Evolutionary conservation across 306 rosid genomes (phyloP).

Genomic region (Vigna mungo): DNA sequence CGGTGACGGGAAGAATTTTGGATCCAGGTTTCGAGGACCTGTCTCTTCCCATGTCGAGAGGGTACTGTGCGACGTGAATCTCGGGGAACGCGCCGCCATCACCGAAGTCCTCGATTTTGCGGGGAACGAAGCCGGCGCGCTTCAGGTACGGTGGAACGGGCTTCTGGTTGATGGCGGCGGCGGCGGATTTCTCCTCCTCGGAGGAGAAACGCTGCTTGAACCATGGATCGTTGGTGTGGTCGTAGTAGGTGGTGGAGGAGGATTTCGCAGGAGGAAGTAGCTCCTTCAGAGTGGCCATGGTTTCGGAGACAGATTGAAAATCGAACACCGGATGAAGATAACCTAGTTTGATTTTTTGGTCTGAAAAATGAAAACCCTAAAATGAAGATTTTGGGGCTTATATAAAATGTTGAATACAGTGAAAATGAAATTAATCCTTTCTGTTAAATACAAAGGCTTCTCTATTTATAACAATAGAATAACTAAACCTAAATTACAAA

Average conservation of each 20-base stretch:
- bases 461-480: no score
- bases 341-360: neutral
- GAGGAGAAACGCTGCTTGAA: slow-evolving; percentile 80
- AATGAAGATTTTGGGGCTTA: neutral
- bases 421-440: no score
- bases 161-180: slow-evolving; percentile 51
- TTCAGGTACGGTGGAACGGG: slow-evolving; percentile 75
- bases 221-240: slow-evolving; percentile 90
- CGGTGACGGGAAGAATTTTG: slow-evolving; percentile 78
- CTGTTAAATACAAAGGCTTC: no score
- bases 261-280: slow-evolving; percentile 75
- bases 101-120: slow-evolving; percentile 83
- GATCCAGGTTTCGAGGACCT: slow-evolving; percentile 64
- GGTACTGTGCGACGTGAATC: slow-evolving; percentile 91
- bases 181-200: slow-evolving; percentile 62
- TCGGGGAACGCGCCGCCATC: slow-evolving; percentile 95
- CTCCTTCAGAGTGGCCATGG: slow-evolving; percentile 77
- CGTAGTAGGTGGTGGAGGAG: slow-evolving; percentile 66
- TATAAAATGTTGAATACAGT: no score
- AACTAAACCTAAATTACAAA: no score
- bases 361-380: neutral
- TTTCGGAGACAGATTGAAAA: neutral
- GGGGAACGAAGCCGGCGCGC: slow-evolving; percentile 83
- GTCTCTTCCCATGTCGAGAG: slow-evolving; percentile 84
- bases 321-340: neutral